These are phyloP conservation scores for Pinus tabuliformis DNA, from an alignment of 75 land plant species.

Conservation along the genomic window DNA sequence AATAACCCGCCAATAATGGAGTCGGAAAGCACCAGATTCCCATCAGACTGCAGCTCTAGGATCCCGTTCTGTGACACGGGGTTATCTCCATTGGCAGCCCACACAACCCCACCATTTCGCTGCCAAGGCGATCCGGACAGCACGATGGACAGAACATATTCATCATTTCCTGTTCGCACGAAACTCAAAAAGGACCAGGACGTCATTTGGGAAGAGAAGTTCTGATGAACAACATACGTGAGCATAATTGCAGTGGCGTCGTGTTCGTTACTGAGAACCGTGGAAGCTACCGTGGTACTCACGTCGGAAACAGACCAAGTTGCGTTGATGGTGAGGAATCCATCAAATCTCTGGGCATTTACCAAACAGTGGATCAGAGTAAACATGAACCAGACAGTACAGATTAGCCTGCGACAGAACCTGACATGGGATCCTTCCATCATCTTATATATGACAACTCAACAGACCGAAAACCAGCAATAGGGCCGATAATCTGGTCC, in stretches of 20 bases:
- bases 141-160: background rate
- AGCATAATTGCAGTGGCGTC: background rate
- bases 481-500: too few species aligned
- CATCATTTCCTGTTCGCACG: background rate
- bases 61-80: background rate
- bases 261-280: background rate
- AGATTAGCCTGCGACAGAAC: too few species aligned
- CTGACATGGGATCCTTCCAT: too few species aligned
- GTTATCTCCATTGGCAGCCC: constrained; percentile 6
- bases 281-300: background rate
- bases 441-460: too few species aligned
- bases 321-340: background rate
- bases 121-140: background rate
- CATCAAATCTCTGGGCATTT: background rate
- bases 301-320: background rate
- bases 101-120: constrained; percentile 6
- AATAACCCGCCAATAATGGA: background rate
- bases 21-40: constrained; percentile 5
- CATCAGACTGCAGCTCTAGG: background rate
- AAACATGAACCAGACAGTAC: too few species aligned
- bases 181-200: background rate
- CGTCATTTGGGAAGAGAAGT: background rate
- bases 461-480: too few species aligned
- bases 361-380: too few species aligned
- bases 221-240: background rate